These are phyloP conservation scores for Hypomontagnella submonticulosa DNA, from an alignment of 495 filamentous ascomycete species.

Conservation along the genomic window DNA sequence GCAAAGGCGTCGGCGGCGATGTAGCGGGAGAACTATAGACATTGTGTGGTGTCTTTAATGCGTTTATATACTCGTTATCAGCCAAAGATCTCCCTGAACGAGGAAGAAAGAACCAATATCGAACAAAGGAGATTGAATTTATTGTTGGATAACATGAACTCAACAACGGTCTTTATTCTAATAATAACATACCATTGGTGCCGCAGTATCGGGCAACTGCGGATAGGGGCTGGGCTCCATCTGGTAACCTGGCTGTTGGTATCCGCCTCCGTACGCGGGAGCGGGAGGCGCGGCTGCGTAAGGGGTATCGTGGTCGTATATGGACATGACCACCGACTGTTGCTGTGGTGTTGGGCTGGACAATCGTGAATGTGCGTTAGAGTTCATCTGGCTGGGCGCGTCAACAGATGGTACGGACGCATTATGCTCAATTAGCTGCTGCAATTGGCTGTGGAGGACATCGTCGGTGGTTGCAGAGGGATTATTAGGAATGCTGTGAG, in stretches of 20 bases:
- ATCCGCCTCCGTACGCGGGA: constrained; percentile 39
- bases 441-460: constrained; percentile 57
- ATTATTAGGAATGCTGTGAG: constrained; percentile 32
- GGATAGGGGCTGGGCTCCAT: constrained; percentile 51
- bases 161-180: constrained; percentile 28
- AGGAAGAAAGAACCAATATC: constrained; percentile 10
- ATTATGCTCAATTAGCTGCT: constrained; percentile 63
- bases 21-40: constrained; percentile 63
- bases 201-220: constrained; percentile 43
- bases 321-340: constrained; percentile 38
- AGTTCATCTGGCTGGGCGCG: constrained; percentile 49
- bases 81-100: constrained; percentile 3
- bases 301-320: constrained; percentile 42
- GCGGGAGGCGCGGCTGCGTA: constrained; percentile 20
- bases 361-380: constrained; percentile 57
- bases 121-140: constrained; percentile 24
- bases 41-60: constrained; percentile 44
- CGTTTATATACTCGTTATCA: constrained; percentile 28
- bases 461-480: constrained; percentile 45
- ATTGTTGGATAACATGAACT: constrained; percentile 30
- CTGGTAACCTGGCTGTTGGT: constrained; percentile 52
- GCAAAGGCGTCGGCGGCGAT: constrained; percentile 60
- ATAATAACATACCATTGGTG: constrained; percentile 47
- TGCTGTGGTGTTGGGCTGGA: constrained; percentile 52
- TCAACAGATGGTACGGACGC: constrained; percentile 44